These are phyloP conservation scores for Fusarium sp. DNA, from an alignment of 2,329 filamentous ascomycete species.

Conservation along the genomic window DNA sequence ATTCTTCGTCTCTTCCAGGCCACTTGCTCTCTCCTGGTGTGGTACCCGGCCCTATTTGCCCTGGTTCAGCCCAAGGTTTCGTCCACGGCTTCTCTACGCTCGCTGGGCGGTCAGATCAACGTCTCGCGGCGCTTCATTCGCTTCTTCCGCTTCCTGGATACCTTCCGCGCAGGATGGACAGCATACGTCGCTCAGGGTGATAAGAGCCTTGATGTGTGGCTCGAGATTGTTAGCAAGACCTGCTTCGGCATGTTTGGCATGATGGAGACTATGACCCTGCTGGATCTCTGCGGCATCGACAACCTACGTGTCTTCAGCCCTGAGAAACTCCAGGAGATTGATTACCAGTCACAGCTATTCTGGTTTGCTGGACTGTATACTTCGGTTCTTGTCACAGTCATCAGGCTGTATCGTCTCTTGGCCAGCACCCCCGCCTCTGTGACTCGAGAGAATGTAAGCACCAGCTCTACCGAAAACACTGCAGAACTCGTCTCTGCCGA, in stretches of 20 bases:
- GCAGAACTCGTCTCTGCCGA: constrained; percentile 28
- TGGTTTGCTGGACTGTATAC: constrained; percentile 75
- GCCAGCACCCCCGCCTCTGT: constrained; percentile 54
- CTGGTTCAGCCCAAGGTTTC: constrained; percentile 50
- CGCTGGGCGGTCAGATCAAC: constrained; percentile 59
- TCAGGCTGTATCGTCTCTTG: constrained; percentile 57
- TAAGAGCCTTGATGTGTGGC: constrained; percentile 55
- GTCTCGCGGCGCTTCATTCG: constrained; percentile 73
- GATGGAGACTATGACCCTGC: constrained; percentile 73
- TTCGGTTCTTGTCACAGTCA: constrained; percentile 59
- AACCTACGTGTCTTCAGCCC: constrained; percentile 66
- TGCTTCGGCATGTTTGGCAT: constrained; percentile 76
- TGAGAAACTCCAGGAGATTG: constrained; percentile 60
- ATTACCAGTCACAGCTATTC: constrained; percentile 73
- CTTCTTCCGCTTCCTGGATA: constrained; percentile 75
- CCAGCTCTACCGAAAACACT: constrained; percentile 44
- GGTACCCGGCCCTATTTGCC: constrained; percentile 58
- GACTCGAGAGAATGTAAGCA: constrained; percentile 48
- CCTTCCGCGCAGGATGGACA: constrained; percentile 64
- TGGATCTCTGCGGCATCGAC: constrained; percentile 62
- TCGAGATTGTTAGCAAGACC: constrained; percentile 69
- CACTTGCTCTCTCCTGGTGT: constrained; percentile 61
- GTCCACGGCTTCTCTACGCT: constrained; percentile 51
- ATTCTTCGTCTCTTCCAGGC: constrained; percentile 70
- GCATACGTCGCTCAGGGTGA: constrained; percentile 52